Percentiles rank a stretch among this genome's conserved stretches.
These are phyloP conservation scores for Ustilaginoidea virens DNA, from an alignment of 2,329 filamentous ascomycete genomes.

Conservation along the genomic window DNA sequence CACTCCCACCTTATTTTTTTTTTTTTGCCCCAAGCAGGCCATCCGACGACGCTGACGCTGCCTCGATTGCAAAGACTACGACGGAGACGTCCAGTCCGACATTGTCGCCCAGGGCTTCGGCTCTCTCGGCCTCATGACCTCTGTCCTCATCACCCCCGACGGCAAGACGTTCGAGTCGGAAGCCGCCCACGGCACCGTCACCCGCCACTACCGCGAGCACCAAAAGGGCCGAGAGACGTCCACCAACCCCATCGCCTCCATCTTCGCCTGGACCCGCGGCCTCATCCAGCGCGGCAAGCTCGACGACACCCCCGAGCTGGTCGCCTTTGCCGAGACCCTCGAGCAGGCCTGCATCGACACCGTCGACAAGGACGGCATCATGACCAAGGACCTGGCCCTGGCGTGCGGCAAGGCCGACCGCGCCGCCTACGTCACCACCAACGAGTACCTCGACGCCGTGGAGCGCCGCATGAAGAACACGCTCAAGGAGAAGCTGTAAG, in stretches of 20 bases:
- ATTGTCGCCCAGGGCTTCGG: slow-evolving; percentile 97
- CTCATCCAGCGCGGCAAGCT: slow-evolving; percentile 85
- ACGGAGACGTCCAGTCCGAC: slow-evolving; percentile 96
- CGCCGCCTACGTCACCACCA: slow-evolving; percentile 79
- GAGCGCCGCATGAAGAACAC: slow-evolving; percentile 75
- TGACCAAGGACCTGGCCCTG: slow-evolving; percentile 98
- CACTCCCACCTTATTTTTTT: too few species aligned
- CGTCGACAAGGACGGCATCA: slow-evolving; percentile 84
- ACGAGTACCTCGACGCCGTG: slow-evolving; percentile 82
- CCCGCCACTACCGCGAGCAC: slow-evolving; percentile 95
- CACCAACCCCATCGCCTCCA: slow-evolving; percentile 96
- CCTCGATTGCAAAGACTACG: slow-evolving; percentile 57
- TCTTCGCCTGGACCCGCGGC: slow-evolving; percentile 97
- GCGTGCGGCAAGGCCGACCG: slow-evolving; percentile 78
- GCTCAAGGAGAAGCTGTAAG: slow-evolving; percentile 66
- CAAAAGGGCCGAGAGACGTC: slow-evolving; percentile 96
- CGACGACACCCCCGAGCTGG: slow-evolving; percentile 80
- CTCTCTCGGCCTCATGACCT: slow-evolving; percentile 96
- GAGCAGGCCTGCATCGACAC: slow-evolving; percentile 91
- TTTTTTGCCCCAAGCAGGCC: too few species aligned
- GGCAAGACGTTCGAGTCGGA: slow-evolving; percentile 96
- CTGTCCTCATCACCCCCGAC: slow-evolving; percentile 88
- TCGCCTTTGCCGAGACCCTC: slow-evolving; percentile 79
- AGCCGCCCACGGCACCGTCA: slow-evolving; percentile 95
- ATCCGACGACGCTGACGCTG: too few species aligned